Evolutionary conservation across 768 basidiomycete genomes (phyloP), one percentile per base, ranked within the genome.

Genomic region (Polyporus arcularius): DNA sequence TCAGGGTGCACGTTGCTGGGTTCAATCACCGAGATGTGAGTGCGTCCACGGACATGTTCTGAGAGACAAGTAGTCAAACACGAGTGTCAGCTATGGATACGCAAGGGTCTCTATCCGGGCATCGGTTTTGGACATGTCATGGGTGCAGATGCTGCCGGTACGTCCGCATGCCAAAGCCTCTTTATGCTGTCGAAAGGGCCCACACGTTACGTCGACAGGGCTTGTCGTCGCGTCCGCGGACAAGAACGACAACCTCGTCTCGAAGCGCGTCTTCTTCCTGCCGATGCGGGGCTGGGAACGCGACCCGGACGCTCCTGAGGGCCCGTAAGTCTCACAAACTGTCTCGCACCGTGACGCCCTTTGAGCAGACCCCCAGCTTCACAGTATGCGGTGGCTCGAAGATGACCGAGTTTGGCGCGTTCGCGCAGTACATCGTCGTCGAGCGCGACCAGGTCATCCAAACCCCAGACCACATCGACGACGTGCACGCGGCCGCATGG

Each of bases 1-100:
- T 92, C 9, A 83, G 80, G 70, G 83, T 92, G 53, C 78, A 75
- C 18, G 89, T 91, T 14, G 89, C 80, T 0, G 85, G 82, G 15
- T 90, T 90, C 77, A 94, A 94, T 70, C 91, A 87, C 67, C 79
- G 87, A 68, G 91, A 92, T 67, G 89, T 89, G 51, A 54, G 73
- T 57, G 21, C 21, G 21, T 26, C 21, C 21, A 26, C 21, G 2
- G 21, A 26, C 21, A 26, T 26, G 21, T 26, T 26, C 21, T 26
- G 21, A 26, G 21, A 26, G 21, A 26, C 21, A 26, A 26, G 21
- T 26, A 35, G 35, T 35, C 11, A 11, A 35, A 11, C 7, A 62
- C 21, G 8, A 47, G 47, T 43, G 47, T 46, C 16, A 93, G 90
- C 75, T 90, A 11, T 93, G 91, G 91, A 84, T 89, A 38, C 79